A percentile compares a stretch with the other conserved stretches of the same genome.
These are phyloP conservation scores for Arachis stenosperma DNA, from an alignment of 306 rosid species.

Conservation along the genomic window DNA sequence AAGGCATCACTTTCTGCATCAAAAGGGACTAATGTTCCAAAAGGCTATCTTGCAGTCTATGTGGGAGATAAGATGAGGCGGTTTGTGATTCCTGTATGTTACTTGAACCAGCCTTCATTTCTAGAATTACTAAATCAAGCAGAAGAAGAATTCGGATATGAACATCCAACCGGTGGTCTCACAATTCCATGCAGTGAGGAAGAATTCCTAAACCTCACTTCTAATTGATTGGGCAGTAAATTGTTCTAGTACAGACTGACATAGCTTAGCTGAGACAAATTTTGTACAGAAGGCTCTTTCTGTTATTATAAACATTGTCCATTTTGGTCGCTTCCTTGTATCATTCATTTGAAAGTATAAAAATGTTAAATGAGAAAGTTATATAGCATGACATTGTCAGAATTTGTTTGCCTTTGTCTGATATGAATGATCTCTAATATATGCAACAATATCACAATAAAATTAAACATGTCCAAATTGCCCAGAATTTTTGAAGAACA, in stretches of 20 bases:
- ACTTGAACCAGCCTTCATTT: conserved; percentile 39
- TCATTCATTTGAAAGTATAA: neutral
- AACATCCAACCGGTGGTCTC: conserved; percentile 45
- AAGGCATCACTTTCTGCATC: conserved; percentile 17
- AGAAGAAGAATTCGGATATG: conserved; percentile 43
- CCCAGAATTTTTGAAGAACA: too few species aligned
- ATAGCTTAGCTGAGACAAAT: neutral
- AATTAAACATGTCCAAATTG: neutral
- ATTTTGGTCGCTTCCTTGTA: neutral
- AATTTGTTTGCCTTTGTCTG: neutral
- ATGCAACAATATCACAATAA: neutral
- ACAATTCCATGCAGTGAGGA: conserved; percentile 32
- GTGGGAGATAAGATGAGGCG: conserved; percentile 30
- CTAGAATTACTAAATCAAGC: conserved; percentile 38
- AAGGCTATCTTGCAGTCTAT: conserved; percentile 43
- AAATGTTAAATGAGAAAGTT: conserved; percentile 22
- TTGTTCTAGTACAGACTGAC: neutral
- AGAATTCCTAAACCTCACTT: conserved; percentile 2
- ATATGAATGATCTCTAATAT: neutral
- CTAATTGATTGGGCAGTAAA: neutral
- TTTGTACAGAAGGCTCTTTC: conserved; percentile 7
- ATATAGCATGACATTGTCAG: neutral
- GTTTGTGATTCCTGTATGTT: conserved; percentile 23
- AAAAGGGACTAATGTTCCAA: conserved; percentile 40
- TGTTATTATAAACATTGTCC: neutral